Base-by-base conservation (phyloP, 805 yeast genomes). In the Zygotorulaspora sp. region DNA sequence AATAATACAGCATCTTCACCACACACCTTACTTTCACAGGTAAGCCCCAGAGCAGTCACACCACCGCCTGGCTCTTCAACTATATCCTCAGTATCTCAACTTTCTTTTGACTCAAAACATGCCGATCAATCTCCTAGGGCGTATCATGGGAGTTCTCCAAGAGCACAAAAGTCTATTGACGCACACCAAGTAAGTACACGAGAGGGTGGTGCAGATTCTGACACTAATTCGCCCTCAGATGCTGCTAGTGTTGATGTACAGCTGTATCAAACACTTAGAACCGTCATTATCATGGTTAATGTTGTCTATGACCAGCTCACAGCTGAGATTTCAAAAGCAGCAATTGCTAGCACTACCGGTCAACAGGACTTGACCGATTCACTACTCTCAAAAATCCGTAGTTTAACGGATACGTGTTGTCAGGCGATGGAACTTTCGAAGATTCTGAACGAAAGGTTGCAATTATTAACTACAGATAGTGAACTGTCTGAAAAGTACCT, bases 351-450 rank as follows among this genome's bases (percentile, higher is more conserved):
- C 37, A 72, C 80, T 4, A 58, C 52, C 40, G 57, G 57, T 18
- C 66, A 63, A 16, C 61, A 57, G 34, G 60, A 70, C 6, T 53
- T 72, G 22, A 47, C 55, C 4, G 58, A 50, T 30, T 45, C 48
- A 19, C 38, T 52, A 16, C 79, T 84, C 1, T 54, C 71, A 5
- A 82, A 80, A 49, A 82, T 87, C 21, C 79, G 80, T 48, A 96
- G 87, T 33, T 67, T 89, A 33, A 81, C 94, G 0, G 71, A 69
- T 31, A 82, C 85, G 9, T 87, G 95, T 56, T 75, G 83, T 38
- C 67, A 77, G 13, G 84, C 95, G 1, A 80, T 83, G 74, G 95
- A 86, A n/a, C 74, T 83, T 28, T 83, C 95, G 7, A 78, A 80
- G 46, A 65, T 79, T 41, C 70, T 86, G 33, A 74, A 74, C 41